phyloP scores from a whole-genome alignment of 371 early-diverging fungal genomes.

The Actinomortierella wolfii region DNA sequence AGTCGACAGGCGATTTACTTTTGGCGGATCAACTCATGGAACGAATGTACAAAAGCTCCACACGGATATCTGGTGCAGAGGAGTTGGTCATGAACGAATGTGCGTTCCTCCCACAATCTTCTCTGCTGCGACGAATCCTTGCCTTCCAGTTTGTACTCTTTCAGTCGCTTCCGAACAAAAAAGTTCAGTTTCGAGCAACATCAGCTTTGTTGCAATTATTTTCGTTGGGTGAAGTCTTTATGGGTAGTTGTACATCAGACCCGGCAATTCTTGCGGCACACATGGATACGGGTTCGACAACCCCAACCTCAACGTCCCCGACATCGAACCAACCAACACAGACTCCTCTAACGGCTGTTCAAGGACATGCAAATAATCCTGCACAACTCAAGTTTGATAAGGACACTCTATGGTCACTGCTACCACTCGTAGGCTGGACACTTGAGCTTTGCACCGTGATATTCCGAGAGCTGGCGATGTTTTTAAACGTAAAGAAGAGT shows the following conservation, averaged over 20 bases:
- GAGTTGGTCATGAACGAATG: slow-evolving; percentile 18
- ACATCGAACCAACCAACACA: too few relatives aligned
- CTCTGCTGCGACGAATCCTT: slow-evolving; percentile 33
- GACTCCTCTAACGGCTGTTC: neutral
- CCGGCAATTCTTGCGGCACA: slow-evolving; percentile 24
- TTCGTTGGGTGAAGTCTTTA: slow-evolving; percentile 39
- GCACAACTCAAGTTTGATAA: slow-evolving; percentile 27
- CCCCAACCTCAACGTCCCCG: too few relatives aligned
- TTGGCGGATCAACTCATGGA: slow-evolving; percentile 33
- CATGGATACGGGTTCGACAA: slow-evolving; percentile 18
- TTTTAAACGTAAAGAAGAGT: slow-evolving; percentile 27
- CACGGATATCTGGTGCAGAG: slow-evolving; percentile 40
- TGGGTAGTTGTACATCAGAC: slow-evolving; percentile 40
- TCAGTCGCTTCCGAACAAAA: slow-evolving; percentile 30
- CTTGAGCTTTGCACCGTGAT: slow-evolving; percentile 43
- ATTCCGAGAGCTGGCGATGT: slow-evolving; percentile 37
- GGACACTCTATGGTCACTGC: slow-evolving; percentile 32
- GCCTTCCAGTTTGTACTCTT: slow-evolving; percentile 38
- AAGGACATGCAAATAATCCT: slow-evolving; percentile 11
- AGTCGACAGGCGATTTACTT: slow-evolving; percentile 6
- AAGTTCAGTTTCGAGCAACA: slow-evolving; percentile 29
- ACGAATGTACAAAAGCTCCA: slow-evolving; percentile 33
- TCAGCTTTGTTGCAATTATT: slow-evolving; percentile 32
- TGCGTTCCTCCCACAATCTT: slow-evolving; percentile 32
- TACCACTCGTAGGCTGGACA: slow-evolving; percentile 36